Percentiles rank a stretch among this genome's conserved stretches.
Conservation (phyloP, 1,284 basidiomycete species). For the Jaminaea rosea region DNA sequence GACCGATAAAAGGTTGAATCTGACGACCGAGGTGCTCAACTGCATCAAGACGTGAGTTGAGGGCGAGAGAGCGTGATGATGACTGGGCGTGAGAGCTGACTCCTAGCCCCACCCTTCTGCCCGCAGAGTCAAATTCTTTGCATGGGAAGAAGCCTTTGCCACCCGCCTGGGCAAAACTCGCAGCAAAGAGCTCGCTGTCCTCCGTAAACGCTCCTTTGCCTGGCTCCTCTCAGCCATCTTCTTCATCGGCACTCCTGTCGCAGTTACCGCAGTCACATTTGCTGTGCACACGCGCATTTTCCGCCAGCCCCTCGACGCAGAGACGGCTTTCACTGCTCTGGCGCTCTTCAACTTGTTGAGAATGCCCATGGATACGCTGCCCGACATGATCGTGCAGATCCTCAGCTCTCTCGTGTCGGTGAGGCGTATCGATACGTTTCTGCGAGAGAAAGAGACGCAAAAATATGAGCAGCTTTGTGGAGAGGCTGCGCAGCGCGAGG, state of each 20-base stretch:
- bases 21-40: slow-evolving; percentile 53
- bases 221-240: slow-evolving; percentile 48
- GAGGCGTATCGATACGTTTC: slow-evolving; percentile 49
- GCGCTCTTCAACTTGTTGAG: slow-evolving; percentile 50
- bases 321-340: slow-evolving; percentile 53
- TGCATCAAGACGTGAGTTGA: slow-evolving; percentile 53
- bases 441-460: slow-evolving; percentile 54
- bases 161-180: slow-evolving; percentile 51
- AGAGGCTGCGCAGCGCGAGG: slow-evolving; percentile 40
- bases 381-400: slow-evolving; percentile 50
- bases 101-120: too few species aligned
- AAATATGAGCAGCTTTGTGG: slow-evolving; percentile 54
- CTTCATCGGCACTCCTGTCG: slow-evolving; percentile 55
- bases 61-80: slow-evolving; percentile 27
- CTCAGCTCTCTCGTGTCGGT: slow-evolving; percentile 47
- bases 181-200: slow-evolving; percentile 49
- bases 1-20: slow-evolving; percentile 53
- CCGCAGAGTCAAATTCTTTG: slow-evolving; percentile 65
- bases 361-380: slow-evolving; percentile 35
- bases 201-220: slow-evolving; percentile 49
- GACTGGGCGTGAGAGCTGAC: slow-evolving; percentile 28
- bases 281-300: slow-evolving; percentile 55
- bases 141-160: slow-evolving; percentile 49
- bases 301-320: slow-evolving; percentile 50
- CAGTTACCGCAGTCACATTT: slow-evolving; percentile 62